These are phyloP conservation scores for Suillus lakei DNA, from an alignment of 768 basidiomycete species.

Conservation along the genomic window DNA sequence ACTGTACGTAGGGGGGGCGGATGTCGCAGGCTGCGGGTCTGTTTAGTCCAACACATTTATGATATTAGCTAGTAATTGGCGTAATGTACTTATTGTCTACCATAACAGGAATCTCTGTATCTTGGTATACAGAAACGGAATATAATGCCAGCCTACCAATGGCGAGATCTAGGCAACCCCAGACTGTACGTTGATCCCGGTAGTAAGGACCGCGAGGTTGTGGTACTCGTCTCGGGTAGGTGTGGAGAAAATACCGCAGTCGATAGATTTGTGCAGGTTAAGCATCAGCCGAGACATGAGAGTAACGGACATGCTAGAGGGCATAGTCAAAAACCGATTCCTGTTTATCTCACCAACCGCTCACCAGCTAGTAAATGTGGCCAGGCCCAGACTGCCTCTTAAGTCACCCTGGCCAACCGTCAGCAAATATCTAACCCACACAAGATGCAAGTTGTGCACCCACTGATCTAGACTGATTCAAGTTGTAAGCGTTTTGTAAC, in stretches of 20 bases:
- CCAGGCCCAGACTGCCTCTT: slow-evolving; percentile 45
- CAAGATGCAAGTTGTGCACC: background rate
- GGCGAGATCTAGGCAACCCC: background rate
- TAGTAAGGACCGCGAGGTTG: background rate
- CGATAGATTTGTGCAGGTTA: slow-evolving; percentile 53
- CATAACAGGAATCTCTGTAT: background rate
- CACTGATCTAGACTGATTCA: background rate
- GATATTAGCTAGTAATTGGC: background rate
- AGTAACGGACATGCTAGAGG: slow-evolving; percentile 49
- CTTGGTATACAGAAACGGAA: background rate
- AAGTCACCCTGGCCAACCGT: slow-evolving; percentile 23
- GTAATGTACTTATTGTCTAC: background rate
- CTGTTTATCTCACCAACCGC: slow-evolving; percentile 10
- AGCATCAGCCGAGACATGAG: slow-evolving; percentile 63
- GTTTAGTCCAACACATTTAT: background rate
- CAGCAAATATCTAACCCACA: background rate
- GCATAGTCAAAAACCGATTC: background rate
- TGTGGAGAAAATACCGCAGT: slow-evolving; percentile 10
- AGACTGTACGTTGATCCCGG: background rate
- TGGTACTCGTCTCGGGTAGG: background rate
- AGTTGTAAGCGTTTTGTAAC: background rate
- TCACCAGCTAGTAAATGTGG: slow-evolving; percentile 55
- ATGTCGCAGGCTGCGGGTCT: background rate
- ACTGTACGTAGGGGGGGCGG: no score
- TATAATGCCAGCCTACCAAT: background rate